Conservation (phyloP, 2,329 filamentous ascomycete genomes). For the Rosellinia necatrix region DNA sequence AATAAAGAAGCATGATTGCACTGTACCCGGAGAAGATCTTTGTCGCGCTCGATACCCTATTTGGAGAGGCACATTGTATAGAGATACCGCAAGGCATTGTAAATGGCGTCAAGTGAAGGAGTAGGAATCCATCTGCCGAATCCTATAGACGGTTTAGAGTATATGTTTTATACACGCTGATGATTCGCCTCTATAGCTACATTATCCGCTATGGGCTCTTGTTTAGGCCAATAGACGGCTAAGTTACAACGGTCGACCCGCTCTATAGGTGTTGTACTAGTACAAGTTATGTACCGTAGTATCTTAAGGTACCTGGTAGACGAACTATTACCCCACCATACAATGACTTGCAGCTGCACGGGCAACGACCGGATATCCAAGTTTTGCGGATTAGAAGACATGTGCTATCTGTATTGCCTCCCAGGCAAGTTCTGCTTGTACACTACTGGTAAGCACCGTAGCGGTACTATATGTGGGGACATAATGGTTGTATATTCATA, state of each 20-base stretch:
- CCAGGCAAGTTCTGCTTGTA: no score
- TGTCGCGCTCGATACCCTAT: constrained; percentile 24
- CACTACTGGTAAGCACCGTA: no score
- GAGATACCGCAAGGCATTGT: constrained; percentile 3
- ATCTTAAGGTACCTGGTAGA: no score
- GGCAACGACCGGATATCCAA: not conserved
- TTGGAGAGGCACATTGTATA: constrained; percentile 20
- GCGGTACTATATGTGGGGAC: no score
- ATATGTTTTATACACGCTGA: constrained; percentile 1
- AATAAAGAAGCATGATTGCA: constrained; percentile 19
- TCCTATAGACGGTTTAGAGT: constrained; percentile 4
- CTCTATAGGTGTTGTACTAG: no score
- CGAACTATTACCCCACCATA: constrained; percentile 2
- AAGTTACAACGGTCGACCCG: no score
- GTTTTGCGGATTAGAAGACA: no score
- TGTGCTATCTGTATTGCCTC: no score
- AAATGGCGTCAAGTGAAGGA: constrained; percentile 15
- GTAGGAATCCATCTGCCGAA: not conserved
- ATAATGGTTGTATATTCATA: no score
- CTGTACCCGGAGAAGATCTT: constrained; percentile 3
- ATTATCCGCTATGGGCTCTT: no score
- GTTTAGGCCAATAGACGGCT: no score
- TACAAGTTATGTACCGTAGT: no score
- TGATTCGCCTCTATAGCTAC: not conserved
- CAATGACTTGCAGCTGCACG: constrained; percentile 20